Conservation (phyloP, 2,329 filamentous ascomycete genomes). For the Fusarium verticillioides region DNA sequence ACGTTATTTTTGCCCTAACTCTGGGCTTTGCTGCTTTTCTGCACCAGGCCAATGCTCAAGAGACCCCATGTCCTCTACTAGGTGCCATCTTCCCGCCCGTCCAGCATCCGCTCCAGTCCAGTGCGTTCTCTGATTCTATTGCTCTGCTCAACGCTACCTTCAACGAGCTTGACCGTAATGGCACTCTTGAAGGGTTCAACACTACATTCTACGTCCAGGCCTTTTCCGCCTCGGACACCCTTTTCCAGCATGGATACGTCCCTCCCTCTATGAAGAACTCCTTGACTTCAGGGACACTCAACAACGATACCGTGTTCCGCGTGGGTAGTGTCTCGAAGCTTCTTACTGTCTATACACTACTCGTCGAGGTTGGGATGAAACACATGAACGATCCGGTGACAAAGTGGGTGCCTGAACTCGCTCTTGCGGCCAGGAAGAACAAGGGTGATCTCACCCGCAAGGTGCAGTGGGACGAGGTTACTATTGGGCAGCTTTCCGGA, state of each 20-base stretch:
- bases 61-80: not conserved
- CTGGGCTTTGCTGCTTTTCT: not conserved
- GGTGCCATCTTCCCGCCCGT: not conserved
- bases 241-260: slow-evolving; percentile 9
- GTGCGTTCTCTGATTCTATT: not conserved
- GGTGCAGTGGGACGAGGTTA: slow-evolving; percentile 5
- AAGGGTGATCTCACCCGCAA: not conserved
- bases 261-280: not conserved
- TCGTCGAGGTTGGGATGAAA: slow-evolving; percentile 2
- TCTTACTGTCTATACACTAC: not conserved
- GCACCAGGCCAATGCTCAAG: not conserved
- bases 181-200: not conserved
- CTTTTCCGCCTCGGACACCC: not conserved
- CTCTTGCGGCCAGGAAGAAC: not conserved
- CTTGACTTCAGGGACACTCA: not conserved
- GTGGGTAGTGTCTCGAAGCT: not conserved
- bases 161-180: not conserved
- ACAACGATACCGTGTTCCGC: not conserved
- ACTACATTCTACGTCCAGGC: slow-evolving; percentile 8
- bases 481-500: not conserved
- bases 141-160: not conserved
- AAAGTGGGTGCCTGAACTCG: slow-evolving; percentile 18
- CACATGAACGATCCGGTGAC: slow-evolving; percentile 6
- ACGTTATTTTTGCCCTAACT: not conserved
- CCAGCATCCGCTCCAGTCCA: not conserved